Evolutionary conservation across 768 basidiomycete species (phyloP), one percentile per base, ranked within the genome.

Genomic region (Collybiopsis luxurians): DNA sequence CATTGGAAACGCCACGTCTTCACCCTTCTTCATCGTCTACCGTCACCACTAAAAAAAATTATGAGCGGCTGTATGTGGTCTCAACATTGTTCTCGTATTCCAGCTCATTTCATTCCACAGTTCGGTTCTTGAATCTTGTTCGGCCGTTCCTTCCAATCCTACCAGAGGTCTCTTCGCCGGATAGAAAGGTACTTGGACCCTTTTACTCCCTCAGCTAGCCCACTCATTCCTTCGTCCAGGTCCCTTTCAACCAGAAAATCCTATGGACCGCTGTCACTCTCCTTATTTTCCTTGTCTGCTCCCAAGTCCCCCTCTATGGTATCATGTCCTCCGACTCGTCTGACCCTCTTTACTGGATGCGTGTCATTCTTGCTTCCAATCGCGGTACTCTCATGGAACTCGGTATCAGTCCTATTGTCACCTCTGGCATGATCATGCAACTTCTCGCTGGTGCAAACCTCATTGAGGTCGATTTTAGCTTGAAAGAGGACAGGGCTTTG

Each of bases 391-490:
- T 98, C 60, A 99, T 99, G 97, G 97, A 99, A 75, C 86, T 99
- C 59, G 96, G 97, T 59, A 98, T 98, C 65, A 95, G 87, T 27
- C 97, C 97, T 39, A 97, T 98, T 68, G 85, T 98, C 70, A 99
- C 97, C 10, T 92, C 90, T 51, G 97, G 97, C 67, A 98, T 98
- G 96, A 99, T 98, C 73, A 98, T 99, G 92, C 97, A 99, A 74
- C 87, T 99, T 43, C 82, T 99, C 60, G 95, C 96, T 17, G 97
- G 97, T 55, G 96, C 97, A 39, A 98, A 94, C 73, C 79, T 99
- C 67, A 92, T 99, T 67, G 96, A 99, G 54, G 92, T 99, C 63
- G 97, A 99, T 77, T 98, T 98, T 67, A 85, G 86, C 56, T 76
- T 99, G 67, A 98, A 98, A 80, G 97, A 99, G 72, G 97, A 99